Evolutionary conservation across 768 basidiomycete genomes (phyloP).

Genomic region (Phylloporus arenicola): DNA sequence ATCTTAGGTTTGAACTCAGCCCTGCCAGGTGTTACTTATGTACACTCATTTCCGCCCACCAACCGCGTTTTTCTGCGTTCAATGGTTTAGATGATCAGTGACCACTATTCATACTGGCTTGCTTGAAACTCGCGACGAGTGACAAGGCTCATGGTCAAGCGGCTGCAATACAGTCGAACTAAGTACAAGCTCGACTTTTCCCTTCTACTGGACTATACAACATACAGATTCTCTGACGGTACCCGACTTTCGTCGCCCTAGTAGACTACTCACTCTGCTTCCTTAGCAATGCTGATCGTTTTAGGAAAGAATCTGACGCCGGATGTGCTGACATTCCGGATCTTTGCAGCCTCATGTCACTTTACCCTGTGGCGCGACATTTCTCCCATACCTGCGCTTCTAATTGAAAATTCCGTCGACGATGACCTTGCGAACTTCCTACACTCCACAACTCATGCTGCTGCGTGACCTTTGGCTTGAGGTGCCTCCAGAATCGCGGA

Average conservation of each 20-base stretch:
- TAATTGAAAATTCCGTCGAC: not conserved
- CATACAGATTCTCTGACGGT: too few relatives aligned
- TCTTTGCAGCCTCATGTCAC: not conserved
- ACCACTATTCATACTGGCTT: too few relatives aligned
- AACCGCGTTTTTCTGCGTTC: not conserved
- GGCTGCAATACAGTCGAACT: not conserved
- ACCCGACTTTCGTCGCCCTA: too few relatives aligned
- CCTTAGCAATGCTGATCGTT: not conserved
- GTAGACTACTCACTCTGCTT: too few relatives aligned
- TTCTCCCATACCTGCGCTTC: not conserved
- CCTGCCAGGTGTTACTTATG: not conserved
- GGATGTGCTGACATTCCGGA: not conserved
- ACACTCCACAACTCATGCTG: not conserved
- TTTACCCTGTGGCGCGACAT: not conserved
- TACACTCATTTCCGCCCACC: not conserved
- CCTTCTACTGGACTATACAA: too few relatives aligned
- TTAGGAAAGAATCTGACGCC: not conserved
- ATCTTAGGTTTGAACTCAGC: not conserved
- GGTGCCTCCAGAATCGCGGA: too few relatives aligned
- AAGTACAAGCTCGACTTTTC: too few relatives aligned
- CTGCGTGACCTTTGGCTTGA: not conserved
- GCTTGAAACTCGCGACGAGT: too few relatives aligned
- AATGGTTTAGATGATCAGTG: not conserved
- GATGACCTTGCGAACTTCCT: not conserved
- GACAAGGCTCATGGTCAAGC: too few relatives aligned